A percentile compares a stretch with the other conserved stretches of the same genome.
Evolutionary conservation across 164 flowering plant genomes (phyloP).

Genomic region (Kingdonia uniflora): DNA sequence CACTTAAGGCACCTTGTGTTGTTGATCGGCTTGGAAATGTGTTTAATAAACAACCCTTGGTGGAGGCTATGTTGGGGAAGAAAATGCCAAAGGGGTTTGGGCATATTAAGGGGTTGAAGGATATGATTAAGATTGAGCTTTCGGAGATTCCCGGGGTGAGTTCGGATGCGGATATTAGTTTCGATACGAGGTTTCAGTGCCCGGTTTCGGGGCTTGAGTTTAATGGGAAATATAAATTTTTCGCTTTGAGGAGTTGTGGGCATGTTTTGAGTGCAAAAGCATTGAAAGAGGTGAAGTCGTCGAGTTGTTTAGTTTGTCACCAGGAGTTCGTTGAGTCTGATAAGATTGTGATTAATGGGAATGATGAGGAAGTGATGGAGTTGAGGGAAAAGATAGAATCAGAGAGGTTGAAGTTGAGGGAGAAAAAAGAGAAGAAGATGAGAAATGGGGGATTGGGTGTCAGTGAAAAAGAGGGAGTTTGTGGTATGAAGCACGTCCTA

Average conservation of each 20-base stretch:
- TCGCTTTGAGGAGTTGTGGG: conserved; percentile 64
- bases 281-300: conserved; percentile 75
- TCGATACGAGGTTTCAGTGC: conserved; percentile 77
- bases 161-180: conserved; percentile 13
- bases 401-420: conserved; percentile 47
- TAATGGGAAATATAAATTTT: conserved; percentile 81
- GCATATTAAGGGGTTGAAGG: conserved; percentile 79
- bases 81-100: conserved; percentile 63
- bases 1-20: conserved; percentile 69
- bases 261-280: conserved; percentile 97
- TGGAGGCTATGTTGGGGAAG: conserved; percentile 65
- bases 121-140: conserved; percentile 57
- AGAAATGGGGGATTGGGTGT: conserved; percentile 25
- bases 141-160: conserved; percentile 33
- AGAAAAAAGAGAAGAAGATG: conserved; percentile 11
- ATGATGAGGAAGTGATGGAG: conserved; percentile 60
- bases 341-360: conserved; percentile 81
- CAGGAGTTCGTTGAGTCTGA: conserved; percentile 50
- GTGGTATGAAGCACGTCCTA: conserved; percentile 50
- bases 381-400: conserved; percentile 66
- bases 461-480: conserved; percentile 15
- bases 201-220: conserved; percentile 77
- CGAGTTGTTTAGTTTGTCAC: conserved; percentile 72
- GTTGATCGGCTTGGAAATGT: conserved; percentile 67
- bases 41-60: conserved; percentile 79